phyloP scores from a whole-genome alignment of 1,139 yeast species.

The Yamadazyma diddensiae region DNA sequence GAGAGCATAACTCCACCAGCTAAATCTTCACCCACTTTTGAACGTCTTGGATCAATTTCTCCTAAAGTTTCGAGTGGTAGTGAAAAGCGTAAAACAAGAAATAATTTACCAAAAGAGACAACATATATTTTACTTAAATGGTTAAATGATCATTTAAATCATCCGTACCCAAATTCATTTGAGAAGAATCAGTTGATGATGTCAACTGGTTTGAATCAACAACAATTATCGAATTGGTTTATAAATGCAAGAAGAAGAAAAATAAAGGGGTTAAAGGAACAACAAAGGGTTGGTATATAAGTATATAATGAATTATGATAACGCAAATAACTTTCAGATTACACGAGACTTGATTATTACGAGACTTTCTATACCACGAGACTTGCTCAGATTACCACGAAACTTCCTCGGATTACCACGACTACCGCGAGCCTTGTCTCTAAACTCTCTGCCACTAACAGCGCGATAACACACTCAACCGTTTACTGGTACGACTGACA shows the following conservation, averaged over 20 bases:
- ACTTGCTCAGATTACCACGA: too few species aligned
- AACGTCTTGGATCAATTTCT: neutral
- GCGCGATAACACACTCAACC: too few species aligned
- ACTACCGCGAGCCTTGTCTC: too few species aligned
- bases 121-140: constrained; percentile 78
- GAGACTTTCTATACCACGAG: too few species aligned
- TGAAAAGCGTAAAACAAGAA: constrained; percentile 51
- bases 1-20: constrained; percentile 1
- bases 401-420: too few species aligned
- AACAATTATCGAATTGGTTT: constrained; percentile 94
- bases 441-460: too few species aligned
- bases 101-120: constrained; percentile 85
- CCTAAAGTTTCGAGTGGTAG: constrained; percentile 3
- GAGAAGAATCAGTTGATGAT: constrained; percentile 79
- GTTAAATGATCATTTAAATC: constrained; percentile 81
- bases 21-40: neutral
- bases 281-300: constrained; percentile 22
- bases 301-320: constrained; percentile 1
- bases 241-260: constrained; percentile 92
- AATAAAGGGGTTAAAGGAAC: constrained; percentile 50
- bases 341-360: too few species aligned
- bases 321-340: too few species aligned
- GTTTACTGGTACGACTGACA: too few species aligned
- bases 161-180: constrained; percentile 91
- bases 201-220: constrained; percentile 84